Evolutionary conservation across 805 yeast genomes (phyloP).

Genomic region (Wickerhamiella sergipiensis): DNA sequence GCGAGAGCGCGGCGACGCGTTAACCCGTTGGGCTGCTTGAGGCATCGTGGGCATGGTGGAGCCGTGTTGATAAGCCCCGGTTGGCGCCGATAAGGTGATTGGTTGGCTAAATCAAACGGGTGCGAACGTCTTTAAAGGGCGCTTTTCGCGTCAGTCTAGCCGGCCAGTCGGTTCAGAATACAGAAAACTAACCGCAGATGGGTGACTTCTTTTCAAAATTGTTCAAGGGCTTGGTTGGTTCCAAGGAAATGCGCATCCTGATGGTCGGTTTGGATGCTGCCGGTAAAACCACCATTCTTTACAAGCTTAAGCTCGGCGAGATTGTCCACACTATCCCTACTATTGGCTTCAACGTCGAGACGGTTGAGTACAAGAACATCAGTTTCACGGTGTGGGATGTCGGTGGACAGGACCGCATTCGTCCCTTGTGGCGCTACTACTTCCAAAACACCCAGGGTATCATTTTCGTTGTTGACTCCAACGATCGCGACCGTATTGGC

Average conservation of each 20-base stretch:
- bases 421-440: slow-evolving; percentile 98
- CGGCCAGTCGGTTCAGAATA: not conserved
- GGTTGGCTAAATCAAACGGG: no score
- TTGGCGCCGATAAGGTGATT: no score
- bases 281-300: slow-evolving; percentile 93
- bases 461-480: slow-evolving; percentile 93
- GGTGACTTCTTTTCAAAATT: slow-evolving; percentile 91
- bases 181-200: slow-evolving; percentile 37
- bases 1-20: not conserved
- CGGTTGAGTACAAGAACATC: slow-evolving; percentile 93
- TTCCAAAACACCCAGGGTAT: slow-evolving; percentile 98
- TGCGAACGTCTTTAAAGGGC: no score
- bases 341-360: slow-evolving; percentile 93
- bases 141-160: no score
- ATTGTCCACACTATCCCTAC: slow-evolving; percentile 94
- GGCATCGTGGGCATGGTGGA: no score
- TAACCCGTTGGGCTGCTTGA: not conserved
- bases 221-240: slow-evolving; percentile 90
- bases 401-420: slow-evolving; percentile 98
- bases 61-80: not conserved
- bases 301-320: slow-evolving; percentile 90
- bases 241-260: slow-evolving; percentile 94
- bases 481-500: slow-evolving; percentile 93
- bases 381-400: slow-evolving; percentile 98
- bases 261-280: slow-evolving; percentile 99